Evolutionary conservation across 176 grass and related monocot species (phyloP).

Genomic region (Zoysia japonica): DNA sequence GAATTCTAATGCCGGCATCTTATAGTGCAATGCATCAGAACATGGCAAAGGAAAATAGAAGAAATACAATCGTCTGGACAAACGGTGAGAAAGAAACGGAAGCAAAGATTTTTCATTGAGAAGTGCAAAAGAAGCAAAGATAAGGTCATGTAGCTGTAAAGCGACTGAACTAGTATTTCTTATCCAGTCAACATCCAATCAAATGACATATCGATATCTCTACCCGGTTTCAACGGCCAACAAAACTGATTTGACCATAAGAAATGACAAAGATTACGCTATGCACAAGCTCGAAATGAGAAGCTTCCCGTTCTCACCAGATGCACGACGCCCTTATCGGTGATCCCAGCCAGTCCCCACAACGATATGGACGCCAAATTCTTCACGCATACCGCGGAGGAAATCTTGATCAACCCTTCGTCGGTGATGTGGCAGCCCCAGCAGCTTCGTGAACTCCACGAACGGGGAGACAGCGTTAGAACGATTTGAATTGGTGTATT

Average conservation of each 20-base stretch:
- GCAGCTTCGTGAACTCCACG: slow-evolving; percentile 84
- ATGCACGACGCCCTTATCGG: slow-evolving; percentile 77
- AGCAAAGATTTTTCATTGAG: no score
- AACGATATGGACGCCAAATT: slow-evolving; percentile 81
- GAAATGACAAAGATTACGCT: not conserved
- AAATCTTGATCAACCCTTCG: slow-evolving; percentile 70
- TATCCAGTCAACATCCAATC: slow-evolving; percentile 6
- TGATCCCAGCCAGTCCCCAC: slow-evolving; percentile 91
- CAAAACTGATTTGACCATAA: not conserved
- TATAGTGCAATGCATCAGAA: not conserved
- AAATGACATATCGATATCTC: not conserved
- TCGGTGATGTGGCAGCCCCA: slow-evolving; percentile 86
- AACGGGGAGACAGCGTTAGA: slow-evolving; percentile 38
- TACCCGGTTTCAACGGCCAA: not conserved
- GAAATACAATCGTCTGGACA: not conserved
- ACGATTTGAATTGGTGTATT: not conserved
- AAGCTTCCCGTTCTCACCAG: slow-evolving; percentile 45
- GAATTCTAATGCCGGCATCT: no score
- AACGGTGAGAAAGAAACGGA: not conserved
- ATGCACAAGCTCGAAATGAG: not conserved
- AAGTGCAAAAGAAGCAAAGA: not conserved
- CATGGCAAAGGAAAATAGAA: not conserved
- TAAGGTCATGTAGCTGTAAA: not conserved
- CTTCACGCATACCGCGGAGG: slow-evolving; percentile 58
- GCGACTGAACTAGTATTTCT: not conserved